Base-by-base conservation (phyloP, 306 rosid genomes). In the Hippophae tibetana region DNA sequence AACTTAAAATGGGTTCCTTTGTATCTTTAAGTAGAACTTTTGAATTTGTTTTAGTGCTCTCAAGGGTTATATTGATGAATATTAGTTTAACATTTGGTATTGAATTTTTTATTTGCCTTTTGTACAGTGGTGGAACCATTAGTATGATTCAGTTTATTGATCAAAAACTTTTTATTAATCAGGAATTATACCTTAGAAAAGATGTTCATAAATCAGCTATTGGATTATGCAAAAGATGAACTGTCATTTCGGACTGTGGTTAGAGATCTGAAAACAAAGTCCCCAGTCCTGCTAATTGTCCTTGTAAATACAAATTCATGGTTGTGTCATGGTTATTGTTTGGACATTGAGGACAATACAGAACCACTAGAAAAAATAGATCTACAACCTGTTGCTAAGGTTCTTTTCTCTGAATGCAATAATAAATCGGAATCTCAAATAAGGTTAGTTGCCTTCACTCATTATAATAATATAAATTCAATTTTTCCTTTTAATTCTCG, bases 181-280 rank as follows among this genome's bases (percentile, higher is more conserved):
- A 85, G 99, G 76, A 65, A 78, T 45, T 84, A 88, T 65, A 76
- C 90, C 41, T n/a, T 80, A 79, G 93, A 72, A 49, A 81, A 76
- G 66, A 83, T 92, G 99, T 88, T 85, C 47, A 82, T 84, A 14
- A 75, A 64, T 77, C 92, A 77, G 86, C 79, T 88, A 72, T 54
- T 80, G 47, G 88, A 86, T 73, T 76, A 77, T 75, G 90, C 95
- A 57, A 77, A 70, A 50, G 93, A 85, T 48, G 95, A 88, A 79
- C 75, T 89, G 52, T 76, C 87, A n/a, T 92, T 78, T 73, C 84
- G 99, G 69, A 88, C 86, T n/a, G 76, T 82, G 65, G 70, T 85
- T 56, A 82, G 80, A 68, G 96, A 92, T 67, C 71, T 92, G 70
- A 71, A 75, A 73, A 78, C 84, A 65, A 75, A 63, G 70, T 61